Base-by-base conservation (phyloP, 2,329 filamentous ascomycete species). In the Apiospora phragmitis region DNA sequence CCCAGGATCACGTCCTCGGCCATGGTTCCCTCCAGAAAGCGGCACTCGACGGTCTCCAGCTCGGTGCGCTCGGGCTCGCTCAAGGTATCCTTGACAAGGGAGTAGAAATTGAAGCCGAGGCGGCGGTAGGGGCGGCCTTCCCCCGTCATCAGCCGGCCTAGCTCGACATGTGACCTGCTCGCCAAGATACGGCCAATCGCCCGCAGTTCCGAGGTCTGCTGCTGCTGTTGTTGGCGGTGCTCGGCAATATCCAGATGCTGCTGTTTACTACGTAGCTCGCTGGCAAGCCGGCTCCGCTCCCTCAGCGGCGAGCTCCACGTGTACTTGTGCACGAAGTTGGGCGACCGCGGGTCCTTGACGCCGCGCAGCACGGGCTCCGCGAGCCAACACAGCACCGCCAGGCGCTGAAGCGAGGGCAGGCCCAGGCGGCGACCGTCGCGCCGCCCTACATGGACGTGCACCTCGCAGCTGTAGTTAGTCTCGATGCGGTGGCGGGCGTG, bases 31-130 rank as follows among this genome's bases (percentile, higher is more conserved):
- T 83, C 81, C 59, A 84, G 77, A 62, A 84, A 79, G 16, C 82
- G 78, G 68, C 82, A 80, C 73, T 83, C 82, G 65, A 84, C 71
- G 0, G 81, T 83, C 45, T 79, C 80, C 16, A 71, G 76, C 7
- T 74, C 69, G 0, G 80, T 77, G 1, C 79, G 75, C 55, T 80
- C 80, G 69, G 81, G 80, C 65, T 82, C 81, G 32, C 55, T 55
- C n/a, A 79, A 80, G 26, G 65, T 67, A 21, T 67, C 65, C 38
- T 76, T 73, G 1, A 79, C 80, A 62, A 83, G 81, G 1, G 80
- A 78, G 70, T 81, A 81, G 65, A 83, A 83, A 73, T 83, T 83
- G 76, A 83, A 82, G 1, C 82, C 81, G 3, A 83, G 78, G 6
- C 81, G 79, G 0, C 80, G 77, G 72, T 80, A 78, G 69, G 77